Evolutionary conservation across 2,329 filamentous ascomycete species (phyloP), one percentile per base, ranked within the genome.

Genomic region (Exophiala lecanii-corni): DNA sequence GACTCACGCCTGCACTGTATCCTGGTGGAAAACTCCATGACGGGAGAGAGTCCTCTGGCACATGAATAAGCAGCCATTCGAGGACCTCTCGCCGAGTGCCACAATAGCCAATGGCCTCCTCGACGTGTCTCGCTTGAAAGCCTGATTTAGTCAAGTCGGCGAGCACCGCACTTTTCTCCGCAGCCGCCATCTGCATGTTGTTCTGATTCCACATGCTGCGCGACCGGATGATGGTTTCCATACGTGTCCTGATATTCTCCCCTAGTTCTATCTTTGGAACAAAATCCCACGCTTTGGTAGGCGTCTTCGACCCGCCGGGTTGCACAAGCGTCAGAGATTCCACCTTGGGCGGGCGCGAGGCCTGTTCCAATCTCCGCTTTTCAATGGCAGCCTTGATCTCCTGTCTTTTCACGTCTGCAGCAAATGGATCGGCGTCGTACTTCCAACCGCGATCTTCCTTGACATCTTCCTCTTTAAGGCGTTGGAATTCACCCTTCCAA

Each of bases 21-120:
- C 82, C 86, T 65, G 94, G 89, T 0, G 92, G 92, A 31, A 98
- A 70, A 55, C 87, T 87, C 89, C 91, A 97, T 5, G 78, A 73
- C 1, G 92, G 92, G n/a, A 97, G 70, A 58, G 97, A 92, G 60
- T 98, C 92, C 61, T 98, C 92, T 1, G 92, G 92, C 2, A 98
- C 89, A 64, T 98, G 91, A 39, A 97, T 89, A 36, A 98, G 75
- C 12, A 98, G 75, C 92, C 92, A 98, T 62, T 97, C 91, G 2
- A 98, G 74, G 12, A 88, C 83, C 66, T 98, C 92, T 61, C 96
- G 89, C 20, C 84, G 77, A 61, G 95, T 89, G 63, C 91, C 94
- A 69, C 89, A 96, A 57, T 89, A 81, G 33, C 80, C 80, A 1
- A 86, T 79, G 6, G 92, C 91, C 66, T 98, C 92, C 59, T 94